phyloP scores from a whole-genome alignment of 2,329 filamentous ascomycete species.

The Juglanconis oblonga region DNA sequence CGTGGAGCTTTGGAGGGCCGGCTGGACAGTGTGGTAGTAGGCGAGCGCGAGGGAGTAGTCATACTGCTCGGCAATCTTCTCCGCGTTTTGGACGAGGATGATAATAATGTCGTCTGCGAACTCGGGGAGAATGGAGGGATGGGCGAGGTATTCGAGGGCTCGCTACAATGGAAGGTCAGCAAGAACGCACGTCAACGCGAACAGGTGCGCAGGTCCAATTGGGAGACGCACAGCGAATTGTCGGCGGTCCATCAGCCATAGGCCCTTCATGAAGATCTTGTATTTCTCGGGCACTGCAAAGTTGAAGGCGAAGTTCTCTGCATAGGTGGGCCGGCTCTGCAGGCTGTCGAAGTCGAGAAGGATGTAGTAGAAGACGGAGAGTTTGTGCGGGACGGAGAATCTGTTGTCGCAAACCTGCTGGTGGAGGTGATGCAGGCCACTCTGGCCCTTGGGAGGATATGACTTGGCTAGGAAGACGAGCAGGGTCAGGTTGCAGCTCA shows the following conservation, averaged over 20 bases:
- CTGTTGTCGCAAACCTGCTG: constrained; percentile 62
- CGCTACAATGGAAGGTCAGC: constrained; percentile 34
- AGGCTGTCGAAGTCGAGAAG: constrained; percentile 67
- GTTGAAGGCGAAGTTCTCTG: constrained; percentile 56
- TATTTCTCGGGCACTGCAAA: constrained; percentile 73
- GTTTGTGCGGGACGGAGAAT: constrained; percentile 72
- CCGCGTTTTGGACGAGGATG: constrained; percentile 60
- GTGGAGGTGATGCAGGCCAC: constrained; percentile 66
- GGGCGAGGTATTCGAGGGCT: constrained; percentile 73
- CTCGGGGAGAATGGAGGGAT: constrained; percentile 75
- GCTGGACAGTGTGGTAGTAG: constrained; percentile 75
- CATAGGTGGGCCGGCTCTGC: constrained; percentile 40
- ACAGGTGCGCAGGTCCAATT: not conserved
- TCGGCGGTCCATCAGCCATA: constrained; percentile 75
- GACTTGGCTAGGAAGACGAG: constrained; percentile 44
- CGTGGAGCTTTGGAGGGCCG: constrained; percentile 62
- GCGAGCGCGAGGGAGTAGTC: constrained; percentile 68
- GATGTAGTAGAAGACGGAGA: constrained; percentile 80
- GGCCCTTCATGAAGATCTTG: constrained; percentile 74
- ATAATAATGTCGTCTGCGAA: constrained; percentile 81
- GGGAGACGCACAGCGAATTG: constrained; percentile 57
- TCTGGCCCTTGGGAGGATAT: constrained; percentile 73
- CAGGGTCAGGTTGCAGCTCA: not conserved
- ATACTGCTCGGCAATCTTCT: constrained; percentile 33
- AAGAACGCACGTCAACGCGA: not conserved